Evolutionary conservation across 176 grass and related monocot species (phyloP), one percentile per base, ranked within the genome.

Genomic region (Zoysia pacifica): DNA sequence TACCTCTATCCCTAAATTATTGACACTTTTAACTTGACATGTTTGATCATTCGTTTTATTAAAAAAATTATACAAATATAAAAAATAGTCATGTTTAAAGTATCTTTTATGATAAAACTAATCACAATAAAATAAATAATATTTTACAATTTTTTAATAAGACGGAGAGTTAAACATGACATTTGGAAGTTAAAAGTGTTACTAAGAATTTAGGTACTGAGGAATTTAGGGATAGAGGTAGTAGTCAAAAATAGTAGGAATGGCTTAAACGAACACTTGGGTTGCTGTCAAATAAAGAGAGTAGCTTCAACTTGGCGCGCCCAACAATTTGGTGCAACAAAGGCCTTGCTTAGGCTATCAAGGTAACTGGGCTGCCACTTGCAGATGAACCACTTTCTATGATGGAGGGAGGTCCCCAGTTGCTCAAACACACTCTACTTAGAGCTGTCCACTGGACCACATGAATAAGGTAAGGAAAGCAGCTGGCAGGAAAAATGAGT

Each of bases 401-500:
- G 79, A 56, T 63, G 46, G 45, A 7, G 39, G 71, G 14, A 15
- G 11, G 45, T 28, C 61, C 56, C 49, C 19, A 14, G 40, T 18
- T 9, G 49, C 19, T 5, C 45, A 62, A 35, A 65, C 46, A 74
- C 38, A 36, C 45, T 18, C n/a, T 40, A 19, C 35, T 42, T 14
- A 44, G 70, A 74, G 70, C 81, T 75, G 19, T 67, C 81, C 39
- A 19, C 20, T 53, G 50, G 65, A 41, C 77, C 48, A 65, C 64
- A 35, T 6, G 37, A 67, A 88, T 80, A 80, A 75, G 81, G 74
- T n/a, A 62, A 73, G 62, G 61, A 51, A 20, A 74, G 75, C 69
- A 62, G 77, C 73, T 56, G 85, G 40, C 49, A 49, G 75, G 49
- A 72, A 89, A 81, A 77, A 81, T 28, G 56, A 49, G 55, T 76